Percentiles rank a stretch among this genome's conserved stretches.
Evolutionary conservation across 2,329 filamentous ascomycete species (phyloP).

Genomic region (Aureobasidium zeae): DNA sequence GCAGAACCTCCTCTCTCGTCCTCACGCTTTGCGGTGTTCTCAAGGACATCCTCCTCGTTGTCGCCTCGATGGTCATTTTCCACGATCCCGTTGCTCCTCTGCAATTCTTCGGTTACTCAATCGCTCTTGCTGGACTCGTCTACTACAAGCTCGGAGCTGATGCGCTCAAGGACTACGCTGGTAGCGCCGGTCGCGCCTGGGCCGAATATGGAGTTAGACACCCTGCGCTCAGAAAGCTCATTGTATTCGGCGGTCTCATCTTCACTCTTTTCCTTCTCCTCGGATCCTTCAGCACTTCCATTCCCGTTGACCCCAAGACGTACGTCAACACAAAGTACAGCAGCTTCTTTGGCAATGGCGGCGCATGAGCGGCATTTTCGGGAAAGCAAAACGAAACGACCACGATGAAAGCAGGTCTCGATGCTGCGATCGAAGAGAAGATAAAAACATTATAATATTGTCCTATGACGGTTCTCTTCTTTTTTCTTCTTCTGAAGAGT

Average conservation of each 20-base stretch:
- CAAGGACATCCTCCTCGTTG: conserved; percentile 77
- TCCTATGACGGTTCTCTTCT: neutral
- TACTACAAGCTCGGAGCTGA: conserved; percentile 83
- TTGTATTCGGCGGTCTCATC: conserved; percentile 56
- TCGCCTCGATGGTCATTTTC: conserved; percentile 74
- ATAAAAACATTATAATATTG: conserved; percentile 13
- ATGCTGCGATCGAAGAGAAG: neutral
- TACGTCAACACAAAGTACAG: conserved; percentile 11
- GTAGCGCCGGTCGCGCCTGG: conserved; percentile 67
- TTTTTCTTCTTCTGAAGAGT: too few species aligned
- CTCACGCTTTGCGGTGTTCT: conserved; percentile 81
- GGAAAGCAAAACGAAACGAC: too few species aligned
- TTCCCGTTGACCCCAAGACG: conserved; percentile 22
- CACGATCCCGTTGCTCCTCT: conserved; percentile 62
- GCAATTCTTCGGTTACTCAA: conserved; percentile 76
- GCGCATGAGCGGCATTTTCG: conserved; percentile 1
- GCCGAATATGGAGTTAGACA: conserved; percentile 72
- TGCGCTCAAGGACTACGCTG: conserved; percentile 69
- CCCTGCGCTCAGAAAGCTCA: conserved; percentile 68
- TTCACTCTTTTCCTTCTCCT: conserved; percentile 62
- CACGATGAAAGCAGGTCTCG: neutral
- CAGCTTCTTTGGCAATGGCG: conserved; percentile 9
- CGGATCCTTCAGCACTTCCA: conserved; percentile 33
- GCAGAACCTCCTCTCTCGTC: conserved; percentile 77
- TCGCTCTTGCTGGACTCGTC: conserved; percentile 67